These are phyloP conservation scores for Kwoniella sp. DNA, from an alignment of 768 basidiomycete species.

Conservation along the genomic window DNA sequence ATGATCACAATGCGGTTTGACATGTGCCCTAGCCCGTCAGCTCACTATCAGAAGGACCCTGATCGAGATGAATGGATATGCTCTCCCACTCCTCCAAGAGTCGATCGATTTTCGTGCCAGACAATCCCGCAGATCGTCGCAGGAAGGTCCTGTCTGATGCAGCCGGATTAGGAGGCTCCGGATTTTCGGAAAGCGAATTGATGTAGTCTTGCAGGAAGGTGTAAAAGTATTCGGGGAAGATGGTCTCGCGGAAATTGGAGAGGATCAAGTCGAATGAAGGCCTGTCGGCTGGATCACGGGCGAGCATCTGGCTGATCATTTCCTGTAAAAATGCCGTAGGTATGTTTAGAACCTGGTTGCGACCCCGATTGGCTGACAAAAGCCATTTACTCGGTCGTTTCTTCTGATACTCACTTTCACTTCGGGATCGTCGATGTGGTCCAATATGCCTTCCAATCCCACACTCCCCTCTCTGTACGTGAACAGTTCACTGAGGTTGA, in stretches of 20 bases:
- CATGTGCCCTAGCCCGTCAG: not conserved
- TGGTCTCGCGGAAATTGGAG: slow-evolving; percentile 70
- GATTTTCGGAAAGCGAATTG: slow-evolving; percentile 62
- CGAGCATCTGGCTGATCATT: slow-evolving; percentile 87
- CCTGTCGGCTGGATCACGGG: slow-evolving; percentile 72
- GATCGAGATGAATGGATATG: slow-evolving; percentile 37
- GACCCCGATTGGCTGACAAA: not conserved
- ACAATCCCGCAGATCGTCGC: slow-evolving; percentile 31
- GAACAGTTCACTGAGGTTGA: slow-evolving; percentile 91
- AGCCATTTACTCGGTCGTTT: too few species aligned
- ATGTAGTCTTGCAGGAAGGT: slow-evolving; percentile 91
- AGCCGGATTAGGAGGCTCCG: slow-evolving; percentile 44
- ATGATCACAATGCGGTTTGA: not conserved
- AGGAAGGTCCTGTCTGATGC: slow-evolving; percentile 48
- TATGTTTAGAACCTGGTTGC: not conserved
- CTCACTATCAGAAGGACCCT: slow-evolving; percentile 32
- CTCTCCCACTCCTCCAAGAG: slow-evolving; percentile 78
- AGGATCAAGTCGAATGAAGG: slow-evolving; percentile 81
- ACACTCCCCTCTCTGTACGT: slow-evolving; percentile 88
- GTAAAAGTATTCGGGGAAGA: slow-evolving; percentile 92
- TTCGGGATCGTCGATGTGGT: slow-evolving; percentile 74
- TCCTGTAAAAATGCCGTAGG: slow-evolving; percentile 62
- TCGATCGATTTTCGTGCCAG: slow-evolving; percentile 68
- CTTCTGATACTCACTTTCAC: slow-evolving; percentile 66
- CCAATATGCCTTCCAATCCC: slow-evolving; percentile 70